phyloP scores from a whole-genome alignment of 2,329 filamentous ascomycete species.

The Elsinoe australis region DNA sequence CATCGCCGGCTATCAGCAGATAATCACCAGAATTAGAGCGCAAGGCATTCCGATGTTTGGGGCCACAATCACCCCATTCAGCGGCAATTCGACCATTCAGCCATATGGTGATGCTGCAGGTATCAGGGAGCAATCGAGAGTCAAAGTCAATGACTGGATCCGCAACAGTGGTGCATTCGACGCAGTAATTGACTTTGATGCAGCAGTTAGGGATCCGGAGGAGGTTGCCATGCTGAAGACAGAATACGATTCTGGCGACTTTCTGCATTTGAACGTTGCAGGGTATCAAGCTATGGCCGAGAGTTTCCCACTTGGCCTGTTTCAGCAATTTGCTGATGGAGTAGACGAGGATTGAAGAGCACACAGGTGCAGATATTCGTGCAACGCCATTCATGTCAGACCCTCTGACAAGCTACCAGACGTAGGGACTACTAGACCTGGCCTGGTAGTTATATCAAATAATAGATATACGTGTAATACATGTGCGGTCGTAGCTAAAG shows the following conservation, averaged over 20 bases:
- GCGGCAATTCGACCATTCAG: slow-evolving; percentile 38
- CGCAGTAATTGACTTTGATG: slow-evolving; percentile 56
- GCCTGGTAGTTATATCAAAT: no score
- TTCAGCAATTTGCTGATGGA: slow-evolving; percentile 31
- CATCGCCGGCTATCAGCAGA: slow-evolving; percentile 52
- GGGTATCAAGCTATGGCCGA: slow-evolving; percentile 56
- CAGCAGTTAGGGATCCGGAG: slow-evolving; percentile 45
- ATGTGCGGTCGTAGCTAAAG: no score
- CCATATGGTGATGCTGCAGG: slow-evolving; percentile 46
- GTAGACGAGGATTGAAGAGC: slow-evolving; percentile 20
- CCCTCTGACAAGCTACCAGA: no score
- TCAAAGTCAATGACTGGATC: slow-evolving; percentile 56
- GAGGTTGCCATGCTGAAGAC: slow-evolving; percentile 43
- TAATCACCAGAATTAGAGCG: slow-evolving; percentile 48
- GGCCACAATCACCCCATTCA: slow-evolving; percentile 61
- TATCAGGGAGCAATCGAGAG: slow-evolving; percentile 48
- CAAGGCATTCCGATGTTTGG: slow-evolving; percentile 52
- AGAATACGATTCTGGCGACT: slow-evolving; percentile 55
- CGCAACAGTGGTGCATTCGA: slow-evolving; percentile 50
- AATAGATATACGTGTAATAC: no score
- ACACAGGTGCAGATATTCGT: background rate
- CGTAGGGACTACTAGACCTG: no score
- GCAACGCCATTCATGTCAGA: no score
- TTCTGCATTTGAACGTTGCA: slow-evolving; percentile 53
- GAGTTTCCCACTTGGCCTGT: slow-evolving; percentile 50